These are phyloP conservation scores for Cutaneotrichosporon cavernicola DNA, from an alignment of 1,284 basidiomycete species.

Conservation along the genomic window DNA sequence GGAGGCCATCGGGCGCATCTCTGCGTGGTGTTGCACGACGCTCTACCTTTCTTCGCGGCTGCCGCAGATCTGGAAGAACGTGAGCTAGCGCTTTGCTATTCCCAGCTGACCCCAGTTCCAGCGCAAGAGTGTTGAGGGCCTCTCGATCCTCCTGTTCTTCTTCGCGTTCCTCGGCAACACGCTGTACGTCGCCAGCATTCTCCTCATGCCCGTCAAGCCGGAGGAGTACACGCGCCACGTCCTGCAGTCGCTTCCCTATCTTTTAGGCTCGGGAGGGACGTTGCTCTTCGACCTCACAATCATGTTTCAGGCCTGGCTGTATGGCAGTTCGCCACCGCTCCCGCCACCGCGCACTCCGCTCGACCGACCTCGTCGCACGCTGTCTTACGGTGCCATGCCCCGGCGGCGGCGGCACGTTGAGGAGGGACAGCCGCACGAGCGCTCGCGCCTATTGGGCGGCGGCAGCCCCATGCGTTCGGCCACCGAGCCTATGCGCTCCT, in stretches of 20 bases:
- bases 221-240: conserved; percentile 43
- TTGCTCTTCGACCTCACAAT: conserved; percentile 87
- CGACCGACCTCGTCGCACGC: conserved; percentile 21
- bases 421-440: conserved; percentile 15
- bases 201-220: conserved; percentile 53
- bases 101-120: conserved; percentile 61
- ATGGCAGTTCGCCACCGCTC: conserved; percentile 53
- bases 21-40: conserved; percentile 87
- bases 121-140: conserved; percentile 87
- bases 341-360: conserved; percentile 24
- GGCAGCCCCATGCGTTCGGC: conserved; percentile 10
- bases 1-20: conserved; percentile 71
- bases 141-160: conserved; percentile 88
- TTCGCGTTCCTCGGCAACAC: conserved; percentile 88
- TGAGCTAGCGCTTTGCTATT: conserved; percentile 53
- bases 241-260: conserved; percentile 58
- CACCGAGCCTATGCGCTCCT: background rate
- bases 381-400: conserved; percentile 14
- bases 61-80: conserved; percentile 97
- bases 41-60: conserved; percentile 85
- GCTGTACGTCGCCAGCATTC: conserved; percentile 82
- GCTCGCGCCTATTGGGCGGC: conserved; percentile 4
- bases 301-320: conserved; percentile 63
- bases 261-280: conserved; percentile 83
- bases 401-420: conserved; percentile 18